Evolutionary conservation across 164 flowering plant species (phyloP).

Genomic region (Stephania cephalantha): DNA sequence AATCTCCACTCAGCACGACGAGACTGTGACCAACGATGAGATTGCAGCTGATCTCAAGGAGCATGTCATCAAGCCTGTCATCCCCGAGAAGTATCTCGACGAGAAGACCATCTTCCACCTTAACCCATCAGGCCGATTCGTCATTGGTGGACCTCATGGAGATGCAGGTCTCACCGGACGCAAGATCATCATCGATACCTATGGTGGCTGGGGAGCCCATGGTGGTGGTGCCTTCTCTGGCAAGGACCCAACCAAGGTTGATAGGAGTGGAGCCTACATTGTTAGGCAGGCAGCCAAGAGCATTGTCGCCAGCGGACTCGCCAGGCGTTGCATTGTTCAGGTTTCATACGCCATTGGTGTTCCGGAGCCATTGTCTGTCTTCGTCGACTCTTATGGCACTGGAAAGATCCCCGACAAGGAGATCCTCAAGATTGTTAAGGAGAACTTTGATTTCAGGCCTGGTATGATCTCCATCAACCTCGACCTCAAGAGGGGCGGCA

Average conservation of each 20-base stretch:
- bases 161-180: conserved; percentile 82
- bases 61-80: conserved; percentile 67
- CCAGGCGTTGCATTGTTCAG: conserved; percentile 66
- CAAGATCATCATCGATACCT: conserved; percentile 73
- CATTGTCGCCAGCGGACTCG: conserved; percentile 67
- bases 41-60: conserved; percentile 79
- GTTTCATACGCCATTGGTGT: conserved; percentile 81
- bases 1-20: conserved; percentile 78
- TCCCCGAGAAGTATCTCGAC: conserved; percentile 69
- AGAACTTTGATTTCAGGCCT: conserved; percentile 72
- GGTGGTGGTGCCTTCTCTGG: conserved; percentile 87
- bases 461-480: conserved; percentile 75
- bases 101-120: conserved; percentile 83
- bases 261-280: conserved; percentile 74
- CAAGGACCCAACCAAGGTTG: conserved; percentile 77
- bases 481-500: conserved; percentile 80
- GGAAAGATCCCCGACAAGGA: conserved; percentile 73
- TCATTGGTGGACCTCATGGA: conserved; percentile 80
- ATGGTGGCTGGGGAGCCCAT: conserved; percentile 84
- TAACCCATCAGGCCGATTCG: conserved; percentile 76
- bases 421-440: conserved; percentile 67
- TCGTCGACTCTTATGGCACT: conserved; percentile 58
- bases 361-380: conserved; percentile 73
- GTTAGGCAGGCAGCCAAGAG: conserved; percentile 83
- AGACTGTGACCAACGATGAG: conserved; percentile 72